Evolutionary conservation across 108 stramenopile species (phyloP).

Genomic region (Asterionellopsis glacialis): DNA sequence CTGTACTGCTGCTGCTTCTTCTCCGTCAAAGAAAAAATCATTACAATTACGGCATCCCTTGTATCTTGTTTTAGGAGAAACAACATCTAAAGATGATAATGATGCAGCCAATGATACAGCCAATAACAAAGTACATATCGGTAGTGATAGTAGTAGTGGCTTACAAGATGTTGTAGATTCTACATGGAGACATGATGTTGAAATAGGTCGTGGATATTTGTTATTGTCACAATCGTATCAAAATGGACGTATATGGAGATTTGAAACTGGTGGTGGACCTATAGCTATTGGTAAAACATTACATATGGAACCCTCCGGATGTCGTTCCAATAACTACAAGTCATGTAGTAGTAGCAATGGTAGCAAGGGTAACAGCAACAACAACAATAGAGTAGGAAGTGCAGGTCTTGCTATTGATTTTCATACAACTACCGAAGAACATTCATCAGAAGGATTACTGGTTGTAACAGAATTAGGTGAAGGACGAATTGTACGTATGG

Average conservation of each 20-base stretch:
- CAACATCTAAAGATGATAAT: too few species aligned
- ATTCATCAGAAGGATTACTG: constrained; percentile 24
- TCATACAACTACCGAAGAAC: constrained; percentile 18
- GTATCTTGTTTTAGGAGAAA: neutral
- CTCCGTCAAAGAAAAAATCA: neutral
- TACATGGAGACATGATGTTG: constrained; percentile 64
- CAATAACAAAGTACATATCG: too few species aligned
- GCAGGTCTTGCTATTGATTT: constrained; percentile 55
- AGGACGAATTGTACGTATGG: constrained; percentile 61
- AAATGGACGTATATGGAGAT: constrained; percentile 65
- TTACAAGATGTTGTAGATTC: constrained; percentile 5
- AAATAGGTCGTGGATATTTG: constrained; percentile 66
- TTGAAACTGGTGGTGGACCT: constrained; percentile 77
- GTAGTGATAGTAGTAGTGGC: neutral
- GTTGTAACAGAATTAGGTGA: constrained; percentile 76
- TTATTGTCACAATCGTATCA: constrained; percentile 38
- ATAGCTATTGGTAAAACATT: constrained; percentile 74
- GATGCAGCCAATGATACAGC: too few species aligned
- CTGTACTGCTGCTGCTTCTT: neutral
- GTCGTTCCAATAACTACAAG: constrained; percentile 46
- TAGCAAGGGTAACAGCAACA: neutral
- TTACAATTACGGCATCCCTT: neutral
- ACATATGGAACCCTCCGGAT: constrained; percentile 58
- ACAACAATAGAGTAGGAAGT: constrained; percentile 20
- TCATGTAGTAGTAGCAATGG: neutral